Base-by-base conservation (phyloP, 768 basidiomycete genomes). In the Leccinum boreale region DNA sequence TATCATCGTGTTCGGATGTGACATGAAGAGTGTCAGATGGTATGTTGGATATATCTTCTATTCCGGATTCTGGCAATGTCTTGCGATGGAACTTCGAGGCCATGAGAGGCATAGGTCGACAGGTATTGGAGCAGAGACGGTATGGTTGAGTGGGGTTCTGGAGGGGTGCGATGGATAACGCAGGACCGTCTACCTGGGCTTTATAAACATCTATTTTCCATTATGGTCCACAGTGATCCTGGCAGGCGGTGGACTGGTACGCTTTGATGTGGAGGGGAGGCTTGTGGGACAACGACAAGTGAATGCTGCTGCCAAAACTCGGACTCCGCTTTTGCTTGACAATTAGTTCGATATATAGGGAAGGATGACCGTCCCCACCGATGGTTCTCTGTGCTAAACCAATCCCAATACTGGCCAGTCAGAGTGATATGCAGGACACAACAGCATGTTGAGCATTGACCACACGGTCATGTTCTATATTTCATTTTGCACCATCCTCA, bases 191-290 rank as follows among this genome's bases (percentile, higher is more conserved):
- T 17, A 14, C 17, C 45, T 19, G 23, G 50, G 35, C 14, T 61
- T 62, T 62, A 61, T 56, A 42, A 31, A 21, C 12, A 4, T 4
- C 2, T 39, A 1, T 11, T 21, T 33, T 39, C 50, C 60, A 62
- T 62, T 59, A 57, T 63, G 50, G 39, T n/a, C 56, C 48, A 33
- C 33, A 29, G 23, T 26, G 49, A 29, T 49, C 45, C 45, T 12
- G 53, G 57, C 19, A 11, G 45, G 45, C 3, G 45, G 45, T 23
- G 26, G 35, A 52, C 28, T 21, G 36, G 44, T 33, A 45, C 21
- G 44, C 44, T 45, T 45, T 45, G 44, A 45, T 17, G 44, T 45
- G 44, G 44, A 21, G n/a, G 5, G 19, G 3, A 45, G 21, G 44
- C 12, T 45, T 39, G 17, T 39, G 36, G 44, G 10, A 45, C 21